Base-by-base conservation (phyloP, 371 early-diverging fungal genomes). In the Conidiobolus incongruus region DNA sequence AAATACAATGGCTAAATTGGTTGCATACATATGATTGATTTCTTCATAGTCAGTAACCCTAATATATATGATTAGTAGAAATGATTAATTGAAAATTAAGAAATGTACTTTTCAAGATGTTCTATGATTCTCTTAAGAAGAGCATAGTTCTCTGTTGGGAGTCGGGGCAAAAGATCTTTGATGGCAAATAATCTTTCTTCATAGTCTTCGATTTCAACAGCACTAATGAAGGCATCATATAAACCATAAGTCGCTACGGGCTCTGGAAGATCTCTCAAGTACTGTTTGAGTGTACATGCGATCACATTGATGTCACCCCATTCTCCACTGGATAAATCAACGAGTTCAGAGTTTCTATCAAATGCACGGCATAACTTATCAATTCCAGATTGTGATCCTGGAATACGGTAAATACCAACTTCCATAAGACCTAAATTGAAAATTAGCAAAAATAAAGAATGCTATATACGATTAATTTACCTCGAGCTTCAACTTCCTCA, bases 261-360 rank as follows among this genome's bases (percentile, higher is more conserved):
- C 47, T 93, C 92, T 1, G 95, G 95, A 41, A 93, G 52, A 40
- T 87, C 89, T 6, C 95, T 70, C 46, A 94, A 53, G 52, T 88
- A 94, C 53, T 83, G 90, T 56, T 93, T 93, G 50, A 92, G 56
- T 26, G 86, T 71, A 41, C 90, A 89, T 2, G 92, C 87, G 1
- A 92, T 66, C 1, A 81, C 74, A 55, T 84, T 82, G 53, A 83
- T 81, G 47, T 78, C 80, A 49, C 80, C 60, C 65, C 77, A 81
- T 19, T 72, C 68, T 19, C 78, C 73, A 7, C 59, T 52, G 33
- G 60, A 54, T 34, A 83, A 48, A 39, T 81, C 62, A 4, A 81
- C 72, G 2, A 54, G 53, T 0, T 60, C 52, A 0, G 63, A 59
- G 29, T 66, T 54, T 29, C 56, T 58, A 45, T 83, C 78, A 51